A percentile compares a stretch with the other conserved stretches of the same genome.
Conservation (phyloP, 345 rosid species). For the Murraya paniculata region DNA sequence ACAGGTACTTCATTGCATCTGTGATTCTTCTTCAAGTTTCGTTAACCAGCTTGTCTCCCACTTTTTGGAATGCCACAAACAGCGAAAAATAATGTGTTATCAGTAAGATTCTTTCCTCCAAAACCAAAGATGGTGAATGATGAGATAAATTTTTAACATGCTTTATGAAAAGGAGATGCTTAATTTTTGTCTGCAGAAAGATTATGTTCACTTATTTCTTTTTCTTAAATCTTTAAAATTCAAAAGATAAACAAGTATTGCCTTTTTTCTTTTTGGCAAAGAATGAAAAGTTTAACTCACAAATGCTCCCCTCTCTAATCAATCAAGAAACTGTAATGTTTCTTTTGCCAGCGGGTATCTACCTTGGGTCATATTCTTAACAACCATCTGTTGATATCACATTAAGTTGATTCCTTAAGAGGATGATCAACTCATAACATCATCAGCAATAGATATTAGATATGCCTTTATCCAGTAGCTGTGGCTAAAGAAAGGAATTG, state of each 20-base stretch:
- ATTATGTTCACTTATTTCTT: background rate
- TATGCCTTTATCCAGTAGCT: too few relatives aligned
- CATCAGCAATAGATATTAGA: too few relatives aligned
- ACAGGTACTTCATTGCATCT: too few relatives aligned
- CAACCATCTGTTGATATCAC: background rate
- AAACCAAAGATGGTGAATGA: too few relatives aligned
- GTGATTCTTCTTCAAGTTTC: too few relatives aligned
- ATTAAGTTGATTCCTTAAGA: too few relatives aligned
- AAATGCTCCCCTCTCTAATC: background rate
- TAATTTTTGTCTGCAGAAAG: background rate
- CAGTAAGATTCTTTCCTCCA: too few relatives aligned
- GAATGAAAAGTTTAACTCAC: background rate
- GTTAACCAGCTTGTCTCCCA: too few relatives aligned
- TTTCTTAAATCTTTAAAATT: background rate
- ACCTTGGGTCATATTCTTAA: background rate
- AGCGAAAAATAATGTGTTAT: too few relatives aligned
- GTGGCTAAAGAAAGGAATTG: slow-evolving; percentile 60
- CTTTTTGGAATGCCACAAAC: too few relatives aligned
- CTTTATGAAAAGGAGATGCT: background rate
- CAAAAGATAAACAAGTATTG: background rate
- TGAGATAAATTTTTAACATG: background rate
- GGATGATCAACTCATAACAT: too few relatives aligned
- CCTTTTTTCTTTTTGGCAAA: background rate
- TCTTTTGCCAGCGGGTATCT: background rate
- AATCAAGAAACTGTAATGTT: background rate